Percentiles rank a stretch among this genome's conserved stretches.
Evolutionary conservation across 768 basidiomycete genomes (phyloP).

Genomic region (Lactarius hatsudake): DNA sequence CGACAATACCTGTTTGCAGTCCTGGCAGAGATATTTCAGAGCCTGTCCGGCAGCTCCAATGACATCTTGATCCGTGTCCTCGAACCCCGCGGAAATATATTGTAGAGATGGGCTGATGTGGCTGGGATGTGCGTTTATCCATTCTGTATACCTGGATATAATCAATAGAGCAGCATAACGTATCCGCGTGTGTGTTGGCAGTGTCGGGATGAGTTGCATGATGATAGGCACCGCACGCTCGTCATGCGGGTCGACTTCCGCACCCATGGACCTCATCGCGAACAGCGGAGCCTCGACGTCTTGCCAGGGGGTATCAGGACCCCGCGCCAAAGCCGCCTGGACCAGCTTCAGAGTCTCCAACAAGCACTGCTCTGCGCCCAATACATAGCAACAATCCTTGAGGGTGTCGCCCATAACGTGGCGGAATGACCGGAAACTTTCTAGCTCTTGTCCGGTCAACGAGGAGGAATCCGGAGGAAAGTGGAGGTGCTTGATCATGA

Average conservation of each 20-base stretch:
- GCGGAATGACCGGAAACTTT: slow-evolving; percentile 91
- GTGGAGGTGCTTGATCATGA: slow-evolving; percentile 87
- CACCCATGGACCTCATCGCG: slow-evolving; percentile 97
- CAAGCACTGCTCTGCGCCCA: slow-evolving; percentile 84
- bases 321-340: slow-evolving; percentile 63
- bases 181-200: slow-evolving; percentile 87
- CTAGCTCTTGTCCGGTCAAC: slow-evolving; percentile 79
- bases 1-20: slow-evolving; percentile 75
- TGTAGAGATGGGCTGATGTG: slow-evolving; percentile 84
- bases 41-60: slow-evolving; percentile 94
- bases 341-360: slow-evolving; percentile 79
- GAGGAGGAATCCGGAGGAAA: slow-evolving; percentile 74
- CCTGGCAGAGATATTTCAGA: slow-evolving; percentile 93
- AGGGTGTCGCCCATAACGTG: slow-evolving; percentile 99
- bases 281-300: slow-evolving; percentile 97
- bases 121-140: slow-evolving; percentile 86
- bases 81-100: slow-evolving; percentile 91
- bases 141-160: slow-evolving; percentile 93
- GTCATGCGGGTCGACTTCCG: slow-evolving; percentile 81
- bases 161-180: slow-evolving; percentile 95
- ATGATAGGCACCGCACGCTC: slow-evolving; percentile 90
- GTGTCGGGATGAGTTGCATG: slow-evolving; percentile 87
- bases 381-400: slow-evolving; percentile 95
- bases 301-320: slow-evolving; percentile 74
- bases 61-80: slow-evolving; percentile 75